These are phyloP conservation scores for Phaseolus lunatus DNA, from an alignment of 306 rosid genomes.

Conservation along the genomic window DNA sequence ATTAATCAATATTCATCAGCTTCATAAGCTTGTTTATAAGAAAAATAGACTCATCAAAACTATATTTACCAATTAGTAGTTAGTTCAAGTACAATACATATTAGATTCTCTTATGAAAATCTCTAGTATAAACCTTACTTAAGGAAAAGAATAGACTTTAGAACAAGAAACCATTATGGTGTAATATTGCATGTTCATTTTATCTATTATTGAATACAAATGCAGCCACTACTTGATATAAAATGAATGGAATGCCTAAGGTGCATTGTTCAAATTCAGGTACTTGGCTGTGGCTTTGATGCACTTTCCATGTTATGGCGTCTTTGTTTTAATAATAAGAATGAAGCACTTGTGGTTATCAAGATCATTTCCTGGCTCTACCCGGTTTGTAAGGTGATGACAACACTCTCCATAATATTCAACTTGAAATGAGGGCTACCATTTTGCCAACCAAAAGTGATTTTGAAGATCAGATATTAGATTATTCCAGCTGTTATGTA, in stretches of 20 bases:
- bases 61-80: too few relatives aligned
- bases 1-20: too few relatives aligned
- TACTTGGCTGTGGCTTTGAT: constrained; percentile 76
- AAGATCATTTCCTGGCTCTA: constrained; percentile 65
- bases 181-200: too few relatives aligned
- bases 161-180: too few relatives aligned
- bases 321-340: constrained; percentile 57
- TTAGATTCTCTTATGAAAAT: too few relatives aligned
- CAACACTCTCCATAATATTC: not conserved
- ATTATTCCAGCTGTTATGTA: not conserved
- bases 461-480: constrained; percentile 35
- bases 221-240: too few relatives aligned
- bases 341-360: constrained; percentile 60
- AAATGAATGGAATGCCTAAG: not conserved
- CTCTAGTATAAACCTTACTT: too few relatives aligned
- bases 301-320: constrained; percentile 83
- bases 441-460: not conserved
- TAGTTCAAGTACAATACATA: too few relatives aligned
- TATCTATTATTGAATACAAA: too few relatives aligned
- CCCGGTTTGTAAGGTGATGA: constrained; percentile 50
- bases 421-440: not conserved
- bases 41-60: too few relatives aligned
- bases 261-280: constrained; percentile 52
- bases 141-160: too few relatives aligned
- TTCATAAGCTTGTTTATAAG: too few relatives aligned